Evolutionary conservation across 1,284 basidiomycete genomes (phyloP), one percentile per base, ranked within the genome.

Genomic region (Cryptococcus amylolentus): DNA sequence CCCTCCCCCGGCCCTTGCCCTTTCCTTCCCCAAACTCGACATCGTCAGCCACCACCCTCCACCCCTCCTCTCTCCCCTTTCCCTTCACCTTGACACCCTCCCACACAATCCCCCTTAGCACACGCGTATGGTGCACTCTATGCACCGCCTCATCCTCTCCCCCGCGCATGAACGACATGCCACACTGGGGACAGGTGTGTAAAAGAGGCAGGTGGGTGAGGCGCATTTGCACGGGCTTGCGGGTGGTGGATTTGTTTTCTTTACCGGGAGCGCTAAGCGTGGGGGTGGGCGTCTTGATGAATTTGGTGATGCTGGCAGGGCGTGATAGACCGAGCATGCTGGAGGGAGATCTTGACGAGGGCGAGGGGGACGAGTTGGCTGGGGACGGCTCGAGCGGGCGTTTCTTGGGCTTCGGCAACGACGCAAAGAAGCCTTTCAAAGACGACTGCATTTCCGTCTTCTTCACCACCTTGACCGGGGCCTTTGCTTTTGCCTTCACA

Each of bases 111-210:
- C 78, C 78, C 8, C 72, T 61, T 2, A 73, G 65, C 4, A 78
- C 76, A 20, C 73, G 60, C 12, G 69, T 66, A 58, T 80, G 79
- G 58, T 80, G 79, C 26, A 64, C 62, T 2, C 56, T 59, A 54
- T 81, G 80, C 12, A 76, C 50, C 1, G 53, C 54, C 14, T 77
- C 67, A 56, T 80, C 79, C 10, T 77, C 69, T 0, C 73, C 73
- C n/a, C 79, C 75, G 16, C 73, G 68, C 13, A 77, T 65, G 60
- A 77, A 80, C 4, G 77, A 76, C 72, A 80, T 77, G 5, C 62
- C 60, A 58, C 80, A 81, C 23, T 70, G 66, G 5, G 60, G 38
- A 63, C 80, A 81, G 0, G 73, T 71, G 42, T 70, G 65, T 26
- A 72, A 55, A 13, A 68, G 50, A 0, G 68, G 67, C 14, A 68